Evolutionary conservation across 306 rosid genomes (phyloP), one percentile per base, ranked within the genome.

Genomic region (Ammopiptanthus mongolicus): DNA sequence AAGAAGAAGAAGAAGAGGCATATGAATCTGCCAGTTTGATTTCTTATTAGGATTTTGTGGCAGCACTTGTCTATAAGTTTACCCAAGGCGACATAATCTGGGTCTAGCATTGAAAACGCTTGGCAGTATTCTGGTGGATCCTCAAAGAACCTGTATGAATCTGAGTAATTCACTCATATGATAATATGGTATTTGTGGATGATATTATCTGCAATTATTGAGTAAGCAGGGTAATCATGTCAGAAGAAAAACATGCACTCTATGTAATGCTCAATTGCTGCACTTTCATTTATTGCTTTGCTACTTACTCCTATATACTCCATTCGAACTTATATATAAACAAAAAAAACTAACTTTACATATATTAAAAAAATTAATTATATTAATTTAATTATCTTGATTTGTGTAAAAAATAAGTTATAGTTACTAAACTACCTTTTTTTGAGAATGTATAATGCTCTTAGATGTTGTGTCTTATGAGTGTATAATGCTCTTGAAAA

Each of bases 11-110:
- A 34, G 65, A 1, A 25, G 51, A 37, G 18, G 52, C 34, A 23
- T 41, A 41, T 28, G 56, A 28, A 51, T 81, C 57, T 53, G 5
- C 6, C 61, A 81, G 36, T 75, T 60, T 25, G 65, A 67, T 63
- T 34, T 72, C 33, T 42, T 14, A 18, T 4, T 4, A 42, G 3
- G 44, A 71, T 21, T 63, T 46, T 31, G 15, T 33, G 60, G 77
- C 10, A 12, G 25, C 15, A 29, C 73, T 15, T 39, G 58, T 56
- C 51, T 28, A 13, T 19, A 13, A 18, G 46, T 64, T 79, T 58
- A 71, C 55, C 44, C 51, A 48, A 15, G 61, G 61, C 37, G 61
- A 67, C 81, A 57, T 12, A 47, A 50, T 31, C 47, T 19, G 69
- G 15, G n/a, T 44, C 41, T 14, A 23, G 48, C 69, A 13, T 47